A percentile compares a stretch with the other conserved stretches of the same genome.
Evolutionary conservation across 495 filamentous ascomycete genomes (phyloP).

Genomic region (Penicillium flavigenum): DNA sequence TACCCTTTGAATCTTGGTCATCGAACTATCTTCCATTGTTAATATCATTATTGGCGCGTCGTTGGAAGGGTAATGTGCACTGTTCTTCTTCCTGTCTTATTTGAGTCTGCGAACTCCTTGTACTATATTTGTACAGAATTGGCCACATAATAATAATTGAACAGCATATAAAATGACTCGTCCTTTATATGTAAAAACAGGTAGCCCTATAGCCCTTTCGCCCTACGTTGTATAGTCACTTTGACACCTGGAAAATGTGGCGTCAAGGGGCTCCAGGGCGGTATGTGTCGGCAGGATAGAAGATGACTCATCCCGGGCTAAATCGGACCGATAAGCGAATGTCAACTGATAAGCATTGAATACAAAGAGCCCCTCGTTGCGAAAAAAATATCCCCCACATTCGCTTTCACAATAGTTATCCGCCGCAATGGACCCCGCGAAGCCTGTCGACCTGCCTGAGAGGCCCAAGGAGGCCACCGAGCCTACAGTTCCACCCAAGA

Average conservation of each 20-base stretch:
- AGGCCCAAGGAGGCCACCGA: conserved; percentile 31
- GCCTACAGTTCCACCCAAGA: conserved; percentile 16
- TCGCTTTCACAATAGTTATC: conserved; percentile 13
- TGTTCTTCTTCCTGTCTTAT: conserved; percentile 8
- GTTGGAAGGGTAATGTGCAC: conserved; percentile 7
- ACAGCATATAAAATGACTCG: background rate
- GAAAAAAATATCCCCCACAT: conserved; percentile 28
- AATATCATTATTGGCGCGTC: background rate
- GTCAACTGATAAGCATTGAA: conserved; percentile 33
- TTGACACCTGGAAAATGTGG: background rate
- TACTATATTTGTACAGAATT: conserved; percentile 23
- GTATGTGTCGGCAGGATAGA: background rate
- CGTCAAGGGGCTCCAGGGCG: background rate
- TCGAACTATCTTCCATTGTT: background rate
- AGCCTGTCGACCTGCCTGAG: conserved; percentile 33
- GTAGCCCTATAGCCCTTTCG: background rate
- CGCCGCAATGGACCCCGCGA: conserved; percentile 29
- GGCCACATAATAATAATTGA: conserved; percentile 13
- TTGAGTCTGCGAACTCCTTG: conserved; percentile 20
- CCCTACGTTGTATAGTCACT: background rate
- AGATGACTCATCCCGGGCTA: conserved; percentile 34
- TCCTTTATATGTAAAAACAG: background rate
- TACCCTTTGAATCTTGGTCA: background rate
- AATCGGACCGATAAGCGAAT: conserved; percentile 36
- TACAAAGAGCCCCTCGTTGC: conserved; percentile 24